Percentiles rank a stretch among this genome's conserved stretches.
Conservation (phyloP, 345 rosid genomes). For the Boechera stricta region DNA sequence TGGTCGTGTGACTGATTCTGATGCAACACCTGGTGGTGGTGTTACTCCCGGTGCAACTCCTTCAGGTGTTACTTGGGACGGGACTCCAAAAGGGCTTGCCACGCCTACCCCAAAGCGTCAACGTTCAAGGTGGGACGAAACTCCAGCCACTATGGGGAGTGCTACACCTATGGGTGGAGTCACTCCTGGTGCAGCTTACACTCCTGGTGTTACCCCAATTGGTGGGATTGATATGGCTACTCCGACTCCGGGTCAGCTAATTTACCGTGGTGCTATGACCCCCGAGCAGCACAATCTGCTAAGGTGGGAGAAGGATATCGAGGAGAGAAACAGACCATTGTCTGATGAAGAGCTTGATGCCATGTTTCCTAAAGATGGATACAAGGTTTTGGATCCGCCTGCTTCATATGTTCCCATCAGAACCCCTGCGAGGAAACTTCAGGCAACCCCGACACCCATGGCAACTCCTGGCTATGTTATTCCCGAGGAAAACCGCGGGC, state of each 20-base stretch:
- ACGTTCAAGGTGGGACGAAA: slow-evolving; percentile 98
- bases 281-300: slow-evolving; percentile 88
- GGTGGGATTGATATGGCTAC: slow-evolving; percentile 89
- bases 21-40: slow-evolving; percentile 88
- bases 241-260: slow-evolving; percentile 79
- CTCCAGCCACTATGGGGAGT: slow-evolving; percentile 97
- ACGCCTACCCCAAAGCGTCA: slow-evolving; percentile 94
- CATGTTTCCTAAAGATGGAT: slow-evolving; percentile 92
- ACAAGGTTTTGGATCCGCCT: slow-evolving; percentile 92
- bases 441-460: slow-evolving; percentile 91
- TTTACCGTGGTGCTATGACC: slow-evolving; percentile 74
- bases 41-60: slow-evolving; percentile 96
- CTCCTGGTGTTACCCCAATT: slow-evolving; percentile 92
- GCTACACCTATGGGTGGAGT: slow-evolving; percentile 93
- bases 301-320: slow-evolving; percentile 99
- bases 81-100: slow-evolving; percentile 78
- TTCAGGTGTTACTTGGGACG: slow-evolving; percentile 94
- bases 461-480: slow-evolving; percentile 86
- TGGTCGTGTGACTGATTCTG: slow-evolving; percentile 84
- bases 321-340: slow-evolving; percentile 95
- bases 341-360: slow-evolving; percentile 98
- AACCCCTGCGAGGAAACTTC: slow-evolving; percentile 88
- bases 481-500: slow-evolving; percentile 94
- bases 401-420: slow-evolving; percentile 93
- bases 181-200: slow-evolving; percentile 79